These are phyloP conservation scores for Groenewaldozyma sp. DNA, from an alignment of 1,139 yeast genomes.

Conservation along the genomic window DNA sequence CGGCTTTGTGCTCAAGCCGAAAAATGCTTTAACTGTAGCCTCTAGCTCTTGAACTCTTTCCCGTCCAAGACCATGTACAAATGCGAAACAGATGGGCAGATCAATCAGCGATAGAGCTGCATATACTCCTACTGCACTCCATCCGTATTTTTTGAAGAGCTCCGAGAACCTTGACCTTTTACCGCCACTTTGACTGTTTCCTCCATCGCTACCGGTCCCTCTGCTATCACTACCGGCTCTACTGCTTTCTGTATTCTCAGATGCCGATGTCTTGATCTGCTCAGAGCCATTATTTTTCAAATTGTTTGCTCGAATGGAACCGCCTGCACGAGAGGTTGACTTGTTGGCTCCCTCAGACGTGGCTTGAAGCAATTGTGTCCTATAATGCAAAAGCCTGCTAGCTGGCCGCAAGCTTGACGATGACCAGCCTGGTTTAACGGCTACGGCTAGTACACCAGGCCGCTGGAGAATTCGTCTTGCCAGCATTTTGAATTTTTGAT, in stretches of 20 bases:
- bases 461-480: neutral
- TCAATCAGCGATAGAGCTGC: slow-evolving; percentile 61
- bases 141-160: slow-evolving; percentile 79
- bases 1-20: slow-evolving; percentile 23
- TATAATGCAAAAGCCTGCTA: no score
- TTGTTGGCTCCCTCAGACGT: no score
- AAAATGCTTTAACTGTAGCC: slow-evolving; percentile 43
- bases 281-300: no score
- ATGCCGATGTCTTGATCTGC: no score
- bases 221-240: neutral
- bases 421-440: no score
- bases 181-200: neutral
- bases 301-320: neutral
- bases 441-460: no score
- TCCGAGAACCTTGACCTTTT: slow-evolving; percentile 38
- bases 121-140: slow-evolving; percentile 82
- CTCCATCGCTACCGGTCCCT: neutral
- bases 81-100: slow-evolving; percentile 68
- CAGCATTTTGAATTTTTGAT: neutral
- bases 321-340: neutral
- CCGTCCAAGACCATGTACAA: slow-evolving; percentile 82
- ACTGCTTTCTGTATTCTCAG: no score
- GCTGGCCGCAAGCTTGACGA: no score
- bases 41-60: slow-evolving; percentile 65
- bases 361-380: no score